A percentile compares a stretch with the other conserved stretches of the same genome.
These are phyloP conservation scores for Moricandia moricandioides DNA, from an alignment of 345 rosid species.

Conservation along the genomic window DNA sequence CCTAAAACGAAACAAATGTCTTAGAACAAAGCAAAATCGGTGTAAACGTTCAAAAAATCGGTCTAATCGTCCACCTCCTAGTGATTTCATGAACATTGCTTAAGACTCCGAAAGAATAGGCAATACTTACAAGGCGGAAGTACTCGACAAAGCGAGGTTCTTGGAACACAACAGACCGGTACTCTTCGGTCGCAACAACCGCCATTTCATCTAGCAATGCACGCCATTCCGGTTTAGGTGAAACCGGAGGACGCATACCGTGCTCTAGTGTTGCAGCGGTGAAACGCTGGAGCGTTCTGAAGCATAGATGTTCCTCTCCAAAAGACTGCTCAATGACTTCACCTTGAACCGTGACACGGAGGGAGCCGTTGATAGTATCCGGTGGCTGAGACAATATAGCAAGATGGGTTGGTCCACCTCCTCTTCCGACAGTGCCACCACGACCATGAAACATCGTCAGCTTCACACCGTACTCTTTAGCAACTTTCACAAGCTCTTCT, in stretches of 20 bases:
- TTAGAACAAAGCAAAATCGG: too few relatives aligned
- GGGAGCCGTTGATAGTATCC: conserved; percentile 88
- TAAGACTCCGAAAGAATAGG: too few relatives aligned
- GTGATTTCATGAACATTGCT: too few relatives aligned
- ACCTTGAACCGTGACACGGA: conserved; percentile 94
- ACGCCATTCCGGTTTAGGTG: conserved; percentile 99
- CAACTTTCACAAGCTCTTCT: conserved; percentile 94
- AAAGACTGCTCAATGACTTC: conserved; percentile 97
- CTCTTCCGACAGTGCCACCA: conserved; percentile 99
- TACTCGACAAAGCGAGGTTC: conserved; percentile 97
- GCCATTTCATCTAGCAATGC: conserved; percentile 88
- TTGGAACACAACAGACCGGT: conserved; percentile 81
- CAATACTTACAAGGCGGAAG: conserved; percentile 78
- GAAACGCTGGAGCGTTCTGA: conserved; percentile 92
- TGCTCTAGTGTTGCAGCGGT: conserved; percentile 97
- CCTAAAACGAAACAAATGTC: too few relatives aligned
- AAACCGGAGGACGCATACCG: conserved; percentile 86
- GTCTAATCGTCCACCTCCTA: too few relatives aligned
- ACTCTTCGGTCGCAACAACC: conserved; percentile 77
- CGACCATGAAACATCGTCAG: conserved; percentile 98
- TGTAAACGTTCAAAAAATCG: too few relatives aligned
- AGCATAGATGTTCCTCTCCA: conserved; percentile 94
- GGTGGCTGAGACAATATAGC: conserved; percentile 99
- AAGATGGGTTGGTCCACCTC: conserved; percentile 99
- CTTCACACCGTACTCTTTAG: conserved; percentile 81